These are phyloP conservation scores for Passalora sequoiae DNA, from an alignment of 2,329 filamentous ascomycete species.

Conservation along the genomic window DNA sequence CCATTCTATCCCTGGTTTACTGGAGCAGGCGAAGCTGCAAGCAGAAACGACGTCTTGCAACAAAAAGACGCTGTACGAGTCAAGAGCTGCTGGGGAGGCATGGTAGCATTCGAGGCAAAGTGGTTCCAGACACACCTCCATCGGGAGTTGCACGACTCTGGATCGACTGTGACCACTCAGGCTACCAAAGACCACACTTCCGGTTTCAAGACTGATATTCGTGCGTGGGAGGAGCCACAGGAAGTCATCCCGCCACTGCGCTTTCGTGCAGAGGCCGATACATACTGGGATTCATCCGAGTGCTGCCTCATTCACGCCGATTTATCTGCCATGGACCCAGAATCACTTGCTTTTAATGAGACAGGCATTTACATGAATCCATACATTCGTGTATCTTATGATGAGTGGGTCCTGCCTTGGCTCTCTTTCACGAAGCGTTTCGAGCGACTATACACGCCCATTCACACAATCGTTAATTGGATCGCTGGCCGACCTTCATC, in stretches of 20 bases:
- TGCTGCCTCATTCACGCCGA: constrained; percentile 48
- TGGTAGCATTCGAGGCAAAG: constrained; percentile 61
- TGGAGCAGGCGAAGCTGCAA: constrained; percentile 45
- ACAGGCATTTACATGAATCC: constrained; percentile 69
- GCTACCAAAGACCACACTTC: too few relatives aligned
- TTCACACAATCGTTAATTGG: constrained; percentile 54
- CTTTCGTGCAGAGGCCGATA: constrained; percentile 41
- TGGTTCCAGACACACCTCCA: constrained; percentile 47
- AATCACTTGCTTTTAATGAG: constrained; percentile 30
- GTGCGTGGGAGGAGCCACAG: too few relatives aligned
- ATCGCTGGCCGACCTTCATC: constrained; percentile 53
- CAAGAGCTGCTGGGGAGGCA: constrained; percentile 71
- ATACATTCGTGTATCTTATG: constrained; percentile 67
- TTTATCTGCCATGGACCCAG: constrained; percentile 31
- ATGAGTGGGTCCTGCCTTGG: constrained; percentile 52
- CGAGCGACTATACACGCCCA: constrained; percentile 58
- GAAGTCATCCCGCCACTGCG: constrained; percentile 31
- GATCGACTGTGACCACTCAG: too few relatives aligned
- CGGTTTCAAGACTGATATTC: too few relatives aligned
- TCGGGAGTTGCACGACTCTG: too few relatives aligned
- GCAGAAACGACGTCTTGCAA: constrained; percentile 57
- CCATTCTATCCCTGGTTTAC: constrained; percentile 66
- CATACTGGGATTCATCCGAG: constrained; percentile 46
- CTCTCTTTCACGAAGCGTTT: constrained; percentile 58
- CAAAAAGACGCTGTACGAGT: constrained; percentile 63